These are phyloP conservation scores for Cytospora paraplurivora DNA, from an alignment of 2,329 filamentous ascomycete genomes.

Conservation along the genomic window DNA sequence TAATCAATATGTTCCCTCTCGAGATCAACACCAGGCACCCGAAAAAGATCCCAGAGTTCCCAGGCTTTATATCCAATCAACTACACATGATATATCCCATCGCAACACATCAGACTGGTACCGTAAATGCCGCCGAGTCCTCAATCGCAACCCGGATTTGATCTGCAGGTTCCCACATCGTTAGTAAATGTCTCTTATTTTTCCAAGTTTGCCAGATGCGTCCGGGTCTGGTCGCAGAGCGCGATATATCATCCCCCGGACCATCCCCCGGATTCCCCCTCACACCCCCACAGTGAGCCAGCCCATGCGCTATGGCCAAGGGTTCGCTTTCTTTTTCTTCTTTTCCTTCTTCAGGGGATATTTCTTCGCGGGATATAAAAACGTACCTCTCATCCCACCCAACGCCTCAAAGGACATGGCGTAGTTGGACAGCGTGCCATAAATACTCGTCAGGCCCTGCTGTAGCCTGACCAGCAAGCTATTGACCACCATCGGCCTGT, in stretches of 20 bases:
- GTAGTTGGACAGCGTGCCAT: slow-evolving; percentile 47
- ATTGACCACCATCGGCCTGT: slow-evolving; percentile 31
- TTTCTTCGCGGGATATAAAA: background rate
- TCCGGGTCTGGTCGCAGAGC: too few species aligned
- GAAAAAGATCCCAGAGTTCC: too few species aligned
- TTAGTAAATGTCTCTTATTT: background rate
- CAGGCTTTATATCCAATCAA: too few species aligned
- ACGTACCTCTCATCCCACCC: slow-evolving; percentile 47
- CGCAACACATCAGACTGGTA: slow-evolving; percentile 1
- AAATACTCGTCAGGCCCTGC: slow-evolving; percentile 45
- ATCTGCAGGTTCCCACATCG: slow-evolving; percentile 29
- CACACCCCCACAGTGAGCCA: too few species aligned
- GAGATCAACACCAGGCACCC: too few species aligned
- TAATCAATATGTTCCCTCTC: too few species aligned
- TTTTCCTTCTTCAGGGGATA: background rate
- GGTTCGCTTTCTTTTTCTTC: too few species aligned
- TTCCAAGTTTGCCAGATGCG: too few species aligned
- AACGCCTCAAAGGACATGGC: slow-evolving; percentile 48
- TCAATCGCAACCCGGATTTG: slow-evolving; percentile 34
- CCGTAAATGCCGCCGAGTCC: slow-evolving; percentile 31
- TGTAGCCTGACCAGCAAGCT: slow-evolving; percentile 45
- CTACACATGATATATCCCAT: background rate
- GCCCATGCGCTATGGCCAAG: too few species aligned
- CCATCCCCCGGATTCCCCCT: too few species aligned
- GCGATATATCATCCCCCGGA: background rate